Conservation (phyloP, 345 rosid species). For the Syzygium grande region DNA sequence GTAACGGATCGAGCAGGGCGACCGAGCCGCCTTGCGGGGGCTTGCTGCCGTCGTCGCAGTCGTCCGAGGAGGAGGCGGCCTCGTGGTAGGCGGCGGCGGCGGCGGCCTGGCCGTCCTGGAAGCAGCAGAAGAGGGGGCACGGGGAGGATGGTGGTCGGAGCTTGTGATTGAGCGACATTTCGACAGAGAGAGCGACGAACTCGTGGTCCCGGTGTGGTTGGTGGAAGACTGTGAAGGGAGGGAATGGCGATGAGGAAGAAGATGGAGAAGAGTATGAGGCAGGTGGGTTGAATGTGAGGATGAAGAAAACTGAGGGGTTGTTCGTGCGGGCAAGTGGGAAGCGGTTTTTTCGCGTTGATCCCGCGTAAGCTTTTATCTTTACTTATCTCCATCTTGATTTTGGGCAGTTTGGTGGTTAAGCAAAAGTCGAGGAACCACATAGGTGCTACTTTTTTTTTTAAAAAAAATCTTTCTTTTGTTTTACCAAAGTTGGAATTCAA, state of each 20-base stretch:
- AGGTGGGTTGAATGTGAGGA: neutral
- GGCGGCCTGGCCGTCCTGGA: no score
- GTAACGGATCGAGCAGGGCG: no score
- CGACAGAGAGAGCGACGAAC: no score
- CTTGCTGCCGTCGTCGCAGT: no score
- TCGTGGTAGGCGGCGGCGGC: no score
- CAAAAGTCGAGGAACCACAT: neutral
- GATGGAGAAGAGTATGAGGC: neutral
- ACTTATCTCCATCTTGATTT: neutral
- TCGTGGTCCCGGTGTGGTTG: no score
- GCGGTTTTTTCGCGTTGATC: neutral
- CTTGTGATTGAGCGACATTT: no score
- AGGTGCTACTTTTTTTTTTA: neutral
- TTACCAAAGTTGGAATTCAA: neutral
- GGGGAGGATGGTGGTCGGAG: no score
- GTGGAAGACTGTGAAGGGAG: neutral
- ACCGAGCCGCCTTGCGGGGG: no score
- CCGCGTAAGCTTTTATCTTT: neutral
- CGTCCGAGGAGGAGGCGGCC: no score
- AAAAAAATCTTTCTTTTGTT: neutral
- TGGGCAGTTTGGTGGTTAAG: neutral
- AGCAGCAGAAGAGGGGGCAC: no score
- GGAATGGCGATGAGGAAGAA: no score
- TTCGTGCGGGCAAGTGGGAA: neutral
- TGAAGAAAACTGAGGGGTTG: neutral